Evolutionary conservation across 371 early-diverging fungal species (phyloP).

Genomic region (Mucor ambiguus): DNA sequence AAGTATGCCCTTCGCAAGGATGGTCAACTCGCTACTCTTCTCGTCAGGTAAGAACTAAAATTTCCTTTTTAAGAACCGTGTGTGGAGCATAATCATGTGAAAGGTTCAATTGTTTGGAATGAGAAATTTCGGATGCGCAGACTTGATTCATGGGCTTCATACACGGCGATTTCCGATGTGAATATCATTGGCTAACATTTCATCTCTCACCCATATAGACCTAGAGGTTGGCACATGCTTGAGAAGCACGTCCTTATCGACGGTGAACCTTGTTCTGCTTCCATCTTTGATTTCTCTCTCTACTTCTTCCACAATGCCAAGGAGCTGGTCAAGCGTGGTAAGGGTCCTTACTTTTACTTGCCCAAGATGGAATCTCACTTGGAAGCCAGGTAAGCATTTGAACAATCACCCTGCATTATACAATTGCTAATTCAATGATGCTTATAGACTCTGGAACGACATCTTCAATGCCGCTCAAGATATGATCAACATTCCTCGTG

Average conservation of each 20-base stretch:
- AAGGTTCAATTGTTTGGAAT: neutral
- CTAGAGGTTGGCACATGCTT: conserved; percentile 98
- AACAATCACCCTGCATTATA: neutral
- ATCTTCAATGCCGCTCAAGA: conserved; percentile 95
- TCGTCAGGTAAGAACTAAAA: conserved; percentile 71
- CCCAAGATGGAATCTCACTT: conserved; percentile 98
- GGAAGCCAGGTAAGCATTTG: conserved; percentile 70
- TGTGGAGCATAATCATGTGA: conserved; percentile 6
- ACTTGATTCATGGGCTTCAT: neutral
- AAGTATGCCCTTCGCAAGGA: conserved; percentile 77
- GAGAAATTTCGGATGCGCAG: neutral
- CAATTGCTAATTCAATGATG: neutral
- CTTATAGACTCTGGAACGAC: conserved; percentile 92
- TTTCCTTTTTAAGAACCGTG: conserved; percentile 1
- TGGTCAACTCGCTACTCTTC: conserved; percentile 84
- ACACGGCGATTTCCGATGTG: conserved; percentile 6
- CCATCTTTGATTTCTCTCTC: conserved; percentile 94
- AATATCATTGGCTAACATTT: conserved; percentile 5
- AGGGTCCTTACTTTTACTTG: conserved; percentile 96
- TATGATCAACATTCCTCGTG: conserved; percentile 85
- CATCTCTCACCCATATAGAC: conserved; percentile 51
- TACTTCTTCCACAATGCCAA: conserved; percentile 97
- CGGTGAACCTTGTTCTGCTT: conserved; percentile 88
- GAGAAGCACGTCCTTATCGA: conserved; percentile 94
- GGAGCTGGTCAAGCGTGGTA: conserved; percentile 77